Evolutionary conservation across 805 yeast species (phyloP).

Genomic region (Wickerhamiella slavikovae): DNA sequence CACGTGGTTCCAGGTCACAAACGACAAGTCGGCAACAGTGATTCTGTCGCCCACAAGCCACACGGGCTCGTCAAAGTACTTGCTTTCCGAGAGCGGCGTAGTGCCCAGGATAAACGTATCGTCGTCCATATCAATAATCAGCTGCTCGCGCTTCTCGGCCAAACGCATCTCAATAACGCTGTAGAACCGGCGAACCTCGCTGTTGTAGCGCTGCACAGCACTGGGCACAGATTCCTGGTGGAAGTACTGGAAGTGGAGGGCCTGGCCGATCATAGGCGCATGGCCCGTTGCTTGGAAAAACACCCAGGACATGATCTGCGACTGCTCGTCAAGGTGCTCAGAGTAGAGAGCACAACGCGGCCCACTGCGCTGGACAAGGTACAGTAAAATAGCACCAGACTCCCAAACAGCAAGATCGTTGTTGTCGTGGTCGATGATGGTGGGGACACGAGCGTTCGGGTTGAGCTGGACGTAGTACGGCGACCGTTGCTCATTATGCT

Average conservation of each 20-base stretch:
- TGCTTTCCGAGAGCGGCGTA: slow-evolving; percentile 64
- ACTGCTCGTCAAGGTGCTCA: slow-evolving; percentile 53
- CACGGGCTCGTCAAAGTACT: slow-evolving; percentile 80
- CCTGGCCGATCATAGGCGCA: slow-evolving; percentile 98
- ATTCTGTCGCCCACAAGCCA: slow-evolving; percentile 81
- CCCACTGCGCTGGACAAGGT: slow-evolving; percentile 29
- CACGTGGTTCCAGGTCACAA: slow-evolving; percentile 94
- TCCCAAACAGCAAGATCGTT: slow-evolving; percentile 82
- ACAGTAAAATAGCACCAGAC: slow-evolving; percentile 76
- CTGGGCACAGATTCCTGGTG: slow-evolving; percentile 70
- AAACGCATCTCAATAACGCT: slow-evolving; percentile 90
- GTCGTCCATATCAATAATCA: slow-evolving; percentile 76
- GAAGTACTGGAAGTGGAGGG: slow-evolving; percentile 80
- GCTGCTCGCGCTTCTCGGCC: slow-evolving; percentile 78
- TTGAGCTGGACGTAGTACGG: slow-evolving; percentile 87
- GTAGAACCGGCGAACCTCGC: slow-evolving; percentile 81
- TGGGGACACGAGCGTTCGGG: slow-evolving; percentile 93
- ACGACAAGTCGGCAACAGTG: slow-evolving; percentile 72
- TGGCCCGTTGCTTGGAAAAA: slow-evolving; percentile 93
- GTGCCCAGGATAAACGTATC: slow-evolving; percentile 77
- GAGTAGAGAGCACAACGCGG: slow-evolving; percentile 67
- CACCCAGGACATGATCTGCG: slow-evolving; percentile 73
- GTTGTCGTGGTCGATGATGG: slow-evolving; percentile 69
- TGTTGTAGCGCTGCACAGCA: slow-evolving; percentile 78
- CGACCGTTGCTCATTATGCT: slow-evolving; percentile 72